A percentile compares a stretch with the other conserved stretches of the same genome.
phyloP scores from a whole-genome alignment of 1,139 yeast species.

The Geotrichum aggregatum region DNA sequence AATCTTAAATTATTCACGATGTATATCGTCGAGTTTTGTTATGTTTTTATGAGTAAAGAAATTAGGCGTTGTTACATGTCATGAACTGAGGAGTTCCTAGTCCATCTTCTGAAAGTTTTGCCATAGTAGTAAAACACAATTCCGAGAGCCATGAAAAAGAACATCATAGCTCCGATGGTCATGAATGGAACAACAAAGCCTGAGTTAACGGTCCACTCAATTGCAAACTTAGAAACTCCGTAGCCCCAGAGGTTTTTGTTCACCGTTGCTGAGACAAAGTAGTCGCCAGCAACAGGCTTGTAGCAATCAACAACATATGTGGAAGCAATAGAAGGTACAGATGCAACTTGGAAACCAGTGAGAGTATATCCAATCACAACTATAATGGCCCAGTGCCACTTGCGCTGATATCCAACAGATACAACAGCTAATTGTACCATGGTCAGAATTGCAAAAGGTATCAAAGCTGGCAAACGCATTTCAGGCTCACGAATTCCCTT shows the following conservation, averaged over 20 bases:
- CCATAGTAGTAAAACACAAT: constrained; percentile 1
- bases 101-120: constrained; percentile 5
- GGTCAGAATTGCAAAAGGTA: constrained; percentile 58
- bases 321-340: constrained; percentile 50
- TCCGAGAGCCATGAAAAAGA: neutral
- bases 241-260: constrained; percentile 43
- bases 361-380: constrained; percentile 36
- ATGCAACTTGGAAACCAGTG: constrained; percentile 16
- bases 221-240: constrained; percentile 48
- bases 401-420: constrained; percentile 69
- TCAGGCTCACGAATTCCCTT: constrained; percentile 73
- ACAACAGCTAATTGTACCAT: constrained; percentile 70
- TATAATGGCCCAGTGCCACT: constrained; percentile 53
- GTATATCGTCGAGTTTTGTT: no score
- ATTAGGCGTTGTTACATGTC: neutral
- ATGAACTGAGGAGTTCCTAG: neutral
- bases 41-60: neutral
- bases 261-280: constrained; percentile 43
- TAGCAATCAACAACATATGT: constrained; percentile 54
- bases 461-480: constrained; percentile 63
- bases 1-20: no score
- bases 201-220: constrained; percentile 44
- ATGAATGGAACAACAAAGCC: neutral
- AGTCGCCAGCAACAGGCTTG: constrained; percentile 50
- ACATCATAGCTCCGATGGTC: neutral